Evolutionary conservation across 2,329 filamentous ascomycete genomes (phyloP).

Genomic region (Ambrosiella cleistominuta): DNA sequence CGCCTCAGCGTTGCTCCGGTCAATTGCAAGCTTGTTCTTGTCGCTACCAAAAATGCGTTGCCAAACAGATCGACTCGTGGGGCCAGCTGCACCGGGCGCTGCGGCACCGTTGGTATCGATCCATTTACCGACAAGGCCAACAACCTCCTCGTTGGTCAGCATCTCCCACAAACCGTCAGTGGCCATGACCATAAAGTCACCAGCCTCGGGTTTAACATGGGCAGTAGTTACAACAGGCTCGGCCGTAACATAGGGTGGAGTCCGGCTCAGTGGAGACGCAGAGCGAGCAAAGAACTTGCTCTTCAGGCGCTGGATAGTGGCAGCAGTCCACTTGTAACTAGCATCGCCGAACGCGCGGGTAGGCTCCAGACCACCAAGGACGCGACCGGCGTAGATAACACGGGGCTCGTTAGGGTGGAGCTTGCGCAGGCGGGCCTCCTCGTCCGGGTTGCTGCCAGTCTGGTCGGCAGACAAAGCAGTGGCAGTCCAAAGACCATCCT

Average conservation of each 20-base stretch:
- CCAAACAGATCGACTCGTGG: slow-evolving; percentile 51
- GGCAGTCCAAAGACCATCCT: slow-evolving; percentile 79
- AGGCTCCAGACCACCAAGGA: slow-evolving; percentile 81
- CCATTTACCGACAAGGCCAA: slow-evolving; percentile 93
- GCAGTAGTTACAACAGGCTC: slow-evolving; percentile 91
- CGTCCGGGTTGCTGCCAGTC: slow-evolving; percentile 74
- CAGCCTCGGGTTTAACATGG: slow-evolving; percentile 70
- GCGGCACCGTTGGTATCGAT: slow-evolving; percentile 54
- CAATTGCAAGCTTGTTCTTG: slow-evolving; percentile 46
- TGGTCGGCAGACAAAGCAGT: slow-evolving; percentile 83
- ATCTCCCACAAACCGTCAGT: slow-evolving; percentile 98
- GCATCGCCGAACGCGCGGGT: slow-evolving; percentile 92
- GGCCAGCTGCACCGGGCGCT: slow-evolving; percentile 34
- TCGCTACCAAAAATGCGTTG: slow-evolving; percentile 33
- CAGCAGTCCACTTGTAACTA: slow-evolving; percentile 85
- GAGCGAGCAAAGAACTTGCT: slow-evolving; percentile 73
- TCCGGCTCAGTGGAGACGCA: slow-evolving; percentile 61
- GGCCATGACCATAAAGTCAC: slow-evolving; percentile 90
- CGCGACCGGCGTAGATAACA: slow-evolving; percentile 74
- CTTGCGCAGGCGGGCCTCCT: slow-evolving; percentile 63
- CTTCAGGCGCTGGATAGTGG: slow-evolving; percentile 69
- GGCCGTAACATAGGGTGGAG: slow-evolving; percentile 90
- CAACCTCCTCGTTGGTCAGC: slow-evolving; percentile 95
- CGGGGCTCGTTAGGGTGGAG: slow-evolving; percentile 81
- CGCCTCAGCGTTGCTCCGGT: slow-evolving; percentile 44